Base-by-base conservation (phyloP, 768 basidiomycete species). In the Tremella yokohamensis region DNA sequence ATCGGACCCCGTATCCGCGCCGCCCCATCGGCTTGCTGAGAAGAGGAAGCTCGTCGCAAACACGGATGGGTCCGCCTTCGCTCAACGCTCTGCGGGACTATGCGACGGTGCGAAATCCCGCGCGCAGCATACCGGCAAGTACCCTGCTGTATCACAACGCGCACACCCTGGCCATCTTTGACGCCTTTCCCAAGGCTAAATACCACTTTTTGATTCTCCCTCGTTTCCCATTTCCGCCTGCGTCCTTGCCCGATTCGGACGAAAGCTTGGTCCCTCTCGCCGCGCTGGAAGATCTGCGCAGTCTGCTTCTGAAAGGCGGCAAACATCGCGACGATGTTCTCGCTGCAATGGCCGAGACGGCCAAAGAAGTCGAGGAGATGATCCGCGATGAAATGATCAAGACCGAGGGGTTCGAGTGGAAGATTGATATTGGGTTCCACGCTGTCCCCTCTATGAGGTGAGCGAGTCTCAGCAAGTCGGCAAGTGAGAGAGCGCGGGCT, bases 121-220 rank as follows among this genome's bases (percentile, higher is more conserved):
- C 37, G 1, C 19, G 24, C 0, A 62, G 62, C 2, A 24, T 74
- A 9, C 51, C 70, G 1, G 52, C 68, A 4, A 51, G 58, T 8
- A 51, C 52, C 15, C 57, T 68, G n/a, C 66, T 72, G 45, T n/a
- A 58, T n/a, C 51, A 61, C 22, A 61, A 38, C 18, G 56, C 56
- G 20, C 51, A 52, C 22, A 62, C 66, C 2, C 40, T 76, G 3
- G 70, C 70, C 18, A 62, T 76, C 12, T 73, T 73, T 51, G 75
- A 76, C 51, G 57, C 63, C n/a, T 76, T 64, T 50, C 75, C 75
- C 1, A 76, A 76, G 56, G 85, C 88, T 3, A 86, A 84, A 55
- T 93, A 90, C 74, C 92, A 96, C 77, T 87, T 91, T 69, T 81
- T 96, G 44, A 76, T 94, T 55, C 80, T 94, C n/a, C 92, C 92